Conservation (phyloP, 805 yeast species). For the Ogataea nonfermentans region DNA sequence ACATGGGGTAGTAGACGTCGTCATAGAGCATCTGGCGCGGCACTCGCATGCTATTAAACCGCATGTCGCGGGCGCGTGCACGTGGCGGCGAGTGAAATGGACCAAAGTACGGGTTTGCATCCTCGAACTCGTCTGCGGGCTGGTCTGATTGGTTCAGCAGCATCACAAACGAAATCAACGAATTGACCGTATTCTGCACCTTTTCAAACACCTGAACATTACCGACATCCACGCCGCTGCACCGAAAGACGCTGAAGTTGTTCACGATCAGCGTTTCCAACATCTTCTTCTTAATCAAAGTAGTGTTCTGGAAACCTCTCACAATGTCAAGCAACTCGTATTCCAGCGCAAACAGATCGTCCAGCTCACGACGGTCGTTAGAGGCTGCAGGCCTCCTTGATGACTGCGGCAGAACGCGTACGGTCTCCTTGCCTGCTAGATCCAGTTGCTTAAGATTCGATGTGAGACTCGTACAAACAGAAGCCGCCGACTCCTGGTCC, state of each 20-base stretch:
- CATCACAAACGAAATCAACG: conserved; percentile 35
- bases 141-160: conserved; percentile 14
- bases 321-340: conserved; percentile 14
- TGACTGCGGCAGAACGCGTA: conserved; percentile 1
- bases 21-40: conserved; percentile 8
- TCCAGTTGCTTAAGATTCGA: conserved; percentile 19
- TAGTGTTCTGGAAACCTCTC: conserved; percentile 6
- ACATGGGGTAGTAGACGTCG: conserved; percentile 9
- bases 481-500: conserved; percentile 13
- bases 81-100: conserved; percentile 6
- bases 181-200: conserved; percentile 34
- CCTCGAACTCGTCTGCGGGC: conserved; percentile 17
- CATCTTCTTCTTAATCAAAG: conserved; percentile 13
- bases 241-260: conserved; percentile 19
- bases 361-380: conserved; percentile 3
- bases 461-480: conserved; percentile 16
- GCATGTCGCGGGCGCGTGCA: conserved; percentile 5
- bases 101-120: conserved; percentile 8
- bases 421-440: conserved; percentile 12
- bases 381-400: neutral
- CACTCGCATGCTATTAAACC: conserved; percentile 8
- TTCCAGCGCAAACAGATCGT: conserved; percentile 17
- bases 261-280: conserved; percentile 15
- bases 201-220: conserved; percentile 28
- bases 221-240: conserved; percentile 19